Evolutionary conservation across 2,329 filamentous ascomycete genomes (phyloP).

Genomic region (Aureobasidium lini): DNA sequence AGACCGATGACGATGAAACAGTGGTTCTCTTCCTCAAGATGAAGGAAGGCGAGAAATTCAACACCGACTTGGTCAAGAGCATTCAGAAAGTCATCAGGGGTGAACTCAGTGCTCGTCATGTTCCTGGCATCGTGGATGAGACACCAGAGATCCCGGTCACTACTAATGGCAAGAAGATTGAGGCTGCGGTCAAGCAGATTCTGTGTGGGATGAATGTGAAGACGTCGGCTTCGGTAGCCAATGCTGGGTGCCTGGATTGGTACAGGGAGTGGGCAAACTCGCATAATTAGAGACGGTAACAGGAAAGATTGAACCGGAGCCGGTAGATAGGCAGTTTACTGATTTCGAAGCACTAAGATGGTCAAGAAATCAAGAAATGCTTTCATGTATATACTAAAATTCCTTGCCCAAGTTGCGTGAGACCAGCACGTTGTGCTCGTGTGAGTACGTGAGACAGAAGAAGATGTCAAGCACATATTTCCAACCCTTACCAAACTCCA

Average conservation of each 20-base stretch:
- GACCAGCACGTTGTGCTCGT: no score
- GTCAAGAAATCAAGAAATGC: no score
- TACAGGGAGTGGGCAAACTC: constrained; percentile 68
- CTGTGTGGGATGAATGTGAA: constrained; percentile 79
- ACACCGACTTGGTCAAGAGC: constrained; percentile 49
- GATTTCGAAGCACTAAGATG: no score
- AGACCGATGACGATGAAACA: constrained; percentile 70
- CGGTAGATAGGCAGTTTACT: neutral
- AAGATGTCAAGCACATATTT: no score
- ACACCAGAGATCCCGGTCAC: constrained; percentile 86
- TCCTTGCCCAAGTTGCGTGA: no score
- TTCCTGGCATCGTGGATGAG: constrained; percentile 74
- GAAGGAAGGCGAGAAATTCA: constrained; percentile 50
- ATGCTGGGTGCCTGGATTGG: constrained; percentile 81
- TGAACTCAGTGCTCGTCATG: constrained; percentile 82
- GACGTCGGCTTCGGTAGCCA: constrained; percentile 88
- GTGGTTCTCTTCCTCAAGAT: constrained; percentile 86
- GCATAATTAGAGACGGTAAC: constrained; percentile 26
- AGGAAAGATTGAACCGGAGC: neutral
- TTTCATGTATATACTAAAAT: no score
- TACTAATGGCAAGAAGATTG: constrained; percentile 95
- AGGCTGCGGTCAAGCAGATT: constrained; percentile 94
- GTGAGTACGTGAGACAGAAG: no score
- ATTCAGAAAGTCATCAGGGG: constrained; percentile 64
- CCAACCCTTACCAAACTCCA: no score